Evolutionary conservation across 495 filamentous ascomycete genomes (phyloP).

Genomic region (Aspergillus ostianus): DNA sequence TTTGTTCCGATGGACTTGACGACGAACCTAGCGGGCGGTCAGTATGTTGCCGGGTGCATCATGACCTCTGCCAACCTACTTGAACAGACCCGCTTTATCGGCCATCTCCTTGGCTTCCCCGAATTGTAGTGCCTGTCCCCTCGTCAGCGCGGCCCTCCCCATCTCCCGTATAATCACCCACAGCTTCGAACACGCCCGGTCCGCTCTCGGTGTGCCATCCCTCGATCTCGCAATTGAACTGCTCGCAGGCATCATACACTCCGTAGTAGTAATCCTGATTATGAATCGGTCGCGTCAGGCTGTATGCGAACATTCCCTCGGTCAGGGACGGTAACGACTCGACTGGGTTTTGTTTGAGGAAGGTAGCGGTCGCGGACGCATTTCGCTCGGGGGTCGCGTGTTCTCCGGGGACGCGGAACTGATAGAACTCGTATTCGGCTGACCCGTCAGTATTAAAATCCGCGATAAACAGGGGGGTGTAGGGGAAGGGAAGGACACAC

Average conservation of each 20-base stretch:
- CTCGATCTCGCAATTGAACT: constrained; percentile 82
- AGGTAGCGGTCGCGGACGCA: constrained; percentile 69
- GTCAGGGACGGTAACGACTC: constrained; percentile 73
- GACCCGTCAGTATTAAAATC: background rate
- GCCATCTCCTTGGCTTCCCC: constrained; percentile 83
- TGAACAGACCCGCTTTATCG: constrained; percentile 88
- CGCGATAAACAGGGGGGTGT: too few relatives aligned
- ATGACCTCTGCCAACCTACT: constrained; percentile 49
- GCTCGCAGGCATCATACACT: constrained; percentile 77
- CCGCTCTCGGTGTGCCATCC: constrained; percentile 98
- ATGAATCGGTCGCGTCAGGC: constrained; percentile 84
- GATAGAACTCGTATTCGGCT: constrained; percentile 99
- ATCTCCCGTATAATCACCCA: constrained; percentile 28
- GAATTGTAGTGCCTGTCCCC: constrained; percentile 69
- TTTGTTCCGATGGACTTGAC: constrained; percentile 83
- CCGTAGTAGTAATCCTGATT: constrained; percentile 95
- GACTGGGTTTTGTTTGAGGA: constrained; percentile 69
- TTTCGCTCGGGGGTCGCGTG: constrained; percentile 51
- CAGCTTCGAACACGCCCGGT: constrained; percentile 94
- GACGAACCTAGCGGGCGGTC: constrained; percentile 56
- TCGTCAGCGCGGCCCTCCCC: constrained; percentile 8
- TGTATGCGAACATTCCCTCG: constrained; percentile 98
- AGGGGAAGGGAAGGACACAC: constrained; percentile 40
- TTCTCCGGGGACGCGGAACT: constrained; percentile 69
- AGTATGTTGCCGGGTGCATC: background rate